Evolutionary conservation across 2,329 filamentous ascomycete genomes (phyloP).

Genomic region (Alternaria arborescens): DNA sequence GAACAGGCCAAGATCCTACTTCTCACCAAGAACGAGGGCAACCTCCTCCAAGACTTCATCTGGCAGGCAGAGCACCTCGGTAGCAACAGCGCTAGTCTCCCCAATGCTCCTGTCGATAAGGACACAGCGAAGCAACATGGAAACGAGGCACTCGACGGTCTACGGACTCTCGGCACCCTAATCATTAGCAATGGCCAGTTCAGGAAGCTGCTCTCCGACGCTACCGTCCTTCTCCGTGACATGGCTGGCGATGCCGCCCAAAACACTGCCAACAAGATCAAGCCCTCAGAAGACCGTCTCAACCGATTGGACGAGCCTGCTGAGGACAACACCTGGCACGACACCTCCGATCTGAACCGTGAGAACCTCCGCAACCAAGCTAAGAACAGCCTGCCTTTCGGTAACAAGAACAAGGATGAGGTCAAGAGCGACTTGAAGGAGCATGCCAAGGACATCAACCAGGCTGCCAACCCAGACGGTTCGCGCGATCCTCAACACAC

Average conservation of each 20-base stretch:
- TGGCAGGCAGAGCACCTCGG: slow-evolving; percentile 87
- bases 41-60: slow-evolving; percentile 95
- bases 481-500: slow-evolving; percentile 64
- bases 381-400: slow-evolving; percentile 64
- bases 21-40: slow-evolving; percentile 92
- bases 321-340: slow-evolving; percentile 92
- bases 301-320: slow-evolving; percentile 82
- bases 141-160: slow-evolving; percentile 80
- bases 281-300: slow-evolving; percentile 80
- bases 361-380: slow-evolving; percentile 74
- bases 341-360: slow-evolving; percentile 78
- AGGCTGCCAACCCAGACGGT: slow-evolving; percentile 65
- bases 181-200: slow-evolving; percentile 97
- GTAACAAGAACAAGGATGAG: slow-evolving; percentile 64
- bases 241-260: slow-evolving; percentile 89
- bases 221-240: slow-evolving; percentile 80
- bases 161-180: slow-evolving; percentile 87
- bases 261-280: slow-evolving; percentile 77
- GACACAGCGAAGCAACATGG: slow-evolving; percentile 82
- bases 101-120: slow-evolving; percentile 75
- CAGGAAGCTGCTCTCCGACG: slow-evolving; percentile 85
- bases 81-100: slow-evolving; percentile 67
- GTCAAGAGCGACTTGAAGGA: slow-evolving; percentile 60
- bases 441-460: slow-evolving; percentile 65
- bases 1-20: slow-evolving; percentile 84